Evolutionary conservation across 1,284 basidiomycete species (phyloP).

Genomic region (Pascua guehoae): DNA sequence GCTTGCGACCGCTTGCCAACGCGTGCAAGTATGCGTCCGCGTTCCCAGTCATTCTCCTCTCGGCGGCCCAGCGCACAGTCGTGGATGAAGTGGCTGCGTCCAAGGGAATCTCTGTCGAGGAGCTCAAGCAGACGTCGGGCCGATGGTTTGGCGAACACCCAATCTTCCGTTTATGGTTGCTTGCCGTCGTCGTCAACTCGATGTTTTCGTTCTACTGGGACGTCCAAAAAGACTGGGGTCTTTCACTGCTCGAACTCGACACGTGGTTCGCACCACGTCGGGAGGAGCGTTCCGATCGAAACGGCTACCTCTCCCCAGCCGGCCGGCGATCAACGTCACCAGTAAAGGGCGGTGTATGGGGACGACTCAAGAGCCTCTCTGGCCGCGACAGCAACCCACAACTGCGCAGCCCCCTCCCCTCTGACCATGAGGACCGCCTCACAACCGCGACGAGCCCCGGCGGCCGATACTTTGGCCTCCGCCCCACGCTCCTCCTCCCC

Average conservation of each 20-base stretch:
- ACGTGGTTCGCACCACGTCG: constrained; percentile 35
- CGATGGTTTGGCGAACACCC: constrained; percentile 72
- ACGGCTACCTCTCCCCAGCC: background rate
- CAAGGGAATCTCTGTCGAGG: constrained; percentile 51
- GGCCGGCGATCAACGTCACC: background rate
- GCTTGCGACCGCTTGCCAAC: constrained; percentile 77
- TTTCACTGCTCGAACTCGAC: constrained; percentile 64
- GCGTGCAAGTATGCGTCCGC: constrained; percentile 95
- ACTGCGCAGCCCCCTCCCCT: constrained; percentile 7
- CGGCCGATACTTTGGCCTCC: constrained; percentile 62
- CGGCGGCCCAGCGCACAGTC: constrained; percentile 74
- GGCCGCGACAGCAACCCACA: background rate
- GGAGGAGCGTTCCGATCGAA: background rate
- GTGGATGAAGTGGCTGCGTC: constrained; percentile 57
- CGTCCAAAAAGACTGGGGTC: constrained; percentile 95
- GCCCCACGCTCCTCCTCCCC: constrained; percentile 67
- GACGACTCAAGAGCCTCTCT: background rate
- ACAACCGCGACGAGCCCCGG: constrained; percentile 24
- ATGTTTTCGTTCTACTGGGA: constrained; percentile 99
- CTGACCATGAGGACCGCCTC: constrained; percentile 5
- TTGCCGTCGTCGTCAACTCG: constrained; percentile 82
- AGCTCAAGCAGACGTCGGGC: constrained; percentile 48
- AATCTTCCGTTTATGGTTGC: constrained; percentile 79
- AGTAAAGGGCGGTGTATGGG: background rate
- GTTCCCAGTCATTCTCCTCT: constrained; percentile 95